phyloP scores from a whole-genome alignment of 2,329 filamentous ascomycete genomes.

The Tricladium varicosporioides region DNA sequence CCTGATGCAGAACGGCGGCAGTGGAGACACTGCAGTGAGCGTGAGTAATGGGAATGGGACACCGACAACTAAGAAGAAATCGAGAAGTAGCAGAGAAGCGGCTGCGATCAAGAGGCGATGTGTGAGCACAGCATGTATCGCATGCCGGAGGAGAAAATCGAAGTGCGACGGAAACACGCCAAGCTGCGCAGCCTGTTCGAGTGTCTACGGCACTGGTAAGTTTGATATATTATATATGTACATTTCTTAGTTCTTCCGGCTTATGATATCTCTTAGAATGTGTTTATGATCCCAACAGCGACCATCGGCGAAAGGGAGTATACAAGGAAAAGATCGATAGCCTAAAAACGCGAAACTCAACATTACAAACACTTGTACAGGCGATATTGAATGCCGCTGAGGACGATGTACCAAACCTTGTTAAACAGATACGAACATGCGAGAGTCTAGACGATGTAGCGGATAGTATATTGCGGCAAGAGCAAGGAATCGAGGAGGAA shows the following conservation, averaged over 20 bases:
- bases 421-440: conserved; percentile 84
- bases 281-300: conserved; percentile 93
- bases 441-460: conserved; percentile 49
- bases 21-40: conserved; percentile 10
- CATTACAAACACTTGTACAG: conserved; percentile 87
- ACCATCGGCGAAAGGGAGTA: conserved; percentile 93
- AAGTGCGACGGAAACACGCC: conserved; percentile 92
- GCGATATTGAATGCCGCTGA: conserved; percentile 89
- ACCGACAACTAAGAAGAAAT: conserved; percentile 31
- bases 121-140: conserved; percentile 81
- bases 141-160: conserved; percentile 74
- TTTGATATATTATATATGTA: neutral
- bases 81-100: conserved; percentile 30
- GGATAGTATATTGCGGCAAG: conserved; percentile 32
- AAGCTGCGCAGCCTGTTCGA: conserved; percentile 92
- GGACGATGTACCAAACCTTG: conserved; percentile 76
- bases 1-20: conserved; percentile 12
- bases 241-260: neutral
- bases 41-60: conserved; percentile 1
- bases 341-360: conserved; percentile 82
- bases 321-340: conserved; percentile 92
- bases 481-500: conserved; percentile 33
- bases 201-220: conserved; percentile 73
- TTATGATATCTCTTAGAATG: conserved; percentile 53
- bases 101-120: conserved; percentile 63